phyloP scores from a whole-genome alignment of 2,329 filamentous ascomycete species.

The Cladophialophora yegresii region DNA sequence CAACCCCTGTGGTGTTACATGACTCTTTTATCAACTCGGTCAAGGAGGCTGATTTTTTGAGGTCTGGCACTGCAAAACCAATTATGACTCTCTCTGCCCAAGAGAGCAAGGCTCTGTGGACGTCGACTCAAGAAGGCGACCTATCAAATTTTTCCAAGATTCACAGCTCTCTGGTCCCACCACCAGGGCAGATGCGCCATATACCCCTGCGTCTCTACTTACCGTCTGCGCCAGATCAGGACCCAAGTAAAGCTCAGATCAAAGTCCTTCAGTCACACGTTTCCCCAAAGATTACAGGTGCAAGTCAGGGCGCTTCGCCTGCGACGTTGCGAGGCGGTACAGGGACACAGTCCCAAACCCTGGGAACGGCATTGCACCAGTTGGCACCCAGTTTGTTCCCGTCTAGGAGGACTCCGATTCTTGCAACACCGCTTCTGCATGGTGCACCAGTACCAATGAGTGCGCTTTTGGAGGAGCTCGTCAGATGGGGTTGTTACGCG shows the following conservation, averaged over 20 bases:
- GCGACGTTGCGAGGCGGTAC: conserved; percentile 35
- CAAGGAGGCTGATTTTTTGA: conserved; percentile 81
- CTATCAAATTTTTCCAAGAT: conserved; percentile 71
- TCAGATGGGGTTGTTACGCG: conserved; percentile 79
- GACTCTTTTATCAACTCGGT: conserved; percentile 70
- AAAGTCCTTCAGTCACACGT: conserved; percentile 77
- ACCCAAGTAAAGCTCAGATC: conserved; percentile 55
- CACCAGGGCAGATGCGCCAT: conserved; percentile 71
- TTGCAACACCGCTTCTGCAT: conserved; percentile 83
- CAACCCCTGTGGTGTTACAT: conserved; percentile 62
- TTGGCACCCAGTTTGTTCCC: conserved; percentile 83
- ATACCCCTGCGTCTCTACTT: conserved; percentile 89
- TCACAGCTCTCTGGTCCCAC: conserved; percentile 71
- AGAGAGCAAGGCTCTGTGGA: conserved; percentile 80
- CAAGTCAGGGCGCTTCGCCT: conserved; percentile 28
- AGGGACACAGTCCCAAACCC: conserved; percentile 60
- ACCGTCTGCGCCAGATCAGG: conserved; percentile 61
- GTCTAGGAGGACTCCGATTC: conserved; percentile 76
- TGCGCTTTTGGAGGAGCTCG: conserved; percentile 78
- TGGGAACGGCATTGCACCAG: conserved; percentile 75
- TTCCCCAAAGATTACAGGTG: conserved; percentile 48
- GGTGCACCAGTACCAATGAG: conserved; percentile 79
- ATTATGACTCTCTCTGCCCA: conserved; percentile 87
- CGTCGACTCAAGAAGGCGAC: conserved; percentile 72
- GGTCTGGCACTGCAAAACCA: conserved; percentile 83